Base-by-base conservation (phyloP, 805 yeast species). In the Dipodascopsis uninucleata region DNA sequence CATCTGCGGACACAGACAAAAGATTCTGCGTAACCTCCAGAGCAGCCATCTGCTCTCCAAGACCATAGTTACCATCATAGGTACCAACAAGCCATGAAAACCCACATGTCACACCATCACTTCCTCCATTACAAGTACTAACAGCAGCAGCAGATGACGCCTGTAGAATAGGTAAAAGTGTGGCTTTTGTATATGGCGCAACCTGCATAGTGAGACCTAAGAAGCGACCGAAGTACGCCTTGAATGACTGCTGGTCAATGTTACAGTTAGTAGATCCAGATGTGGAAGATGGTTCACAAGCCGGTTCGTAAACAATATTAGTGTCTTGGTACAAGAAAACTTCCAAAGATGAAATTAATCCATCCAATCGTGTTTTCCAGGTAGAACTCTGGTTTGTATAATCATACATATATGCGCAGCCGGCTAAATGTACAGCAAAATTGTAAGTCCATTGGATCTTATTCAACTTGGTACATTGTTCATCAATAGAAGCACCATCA, bases 41-140 rank as follows among this genome's bases (percentile, higher is more conserved):
- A 0, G 94, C 94, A 28, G 77, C 68, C 73, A 84, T 81, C 64
- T 86, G 95, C 64, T 87, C 94, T 39, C 95, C 95, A 31, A 86
- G 72, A 1, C 95, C 95, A 56, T 76, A 85, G 44, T 58, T 60
- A 1, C 74, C 77, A 62, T 85, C 95, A 78, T 82, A 83, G 4
- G 74, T 70, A 28, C 65, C 66, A 12, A 56, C 48, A 10, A 73
- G 61, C 96, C 96, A 86, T 62, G 81, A 70, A 42, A 73, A 63
- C 36, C 95, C 95, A 67, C 96, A 87, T 0, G 95, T 86, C 55
- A 81, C 79, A 7, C 83, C 82, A 61, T 86, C 95, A 1, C 65
- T 39, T 55, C 94, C 95, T 47, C 96, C 96, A 1, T 80, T 69
- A 65, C 96, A 86, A 1, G 90, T 76, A 39, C 67, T 66, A 2